Conservation (phyloP, 352 stramenopile species). For the Phytophthora sp. region DNA sequence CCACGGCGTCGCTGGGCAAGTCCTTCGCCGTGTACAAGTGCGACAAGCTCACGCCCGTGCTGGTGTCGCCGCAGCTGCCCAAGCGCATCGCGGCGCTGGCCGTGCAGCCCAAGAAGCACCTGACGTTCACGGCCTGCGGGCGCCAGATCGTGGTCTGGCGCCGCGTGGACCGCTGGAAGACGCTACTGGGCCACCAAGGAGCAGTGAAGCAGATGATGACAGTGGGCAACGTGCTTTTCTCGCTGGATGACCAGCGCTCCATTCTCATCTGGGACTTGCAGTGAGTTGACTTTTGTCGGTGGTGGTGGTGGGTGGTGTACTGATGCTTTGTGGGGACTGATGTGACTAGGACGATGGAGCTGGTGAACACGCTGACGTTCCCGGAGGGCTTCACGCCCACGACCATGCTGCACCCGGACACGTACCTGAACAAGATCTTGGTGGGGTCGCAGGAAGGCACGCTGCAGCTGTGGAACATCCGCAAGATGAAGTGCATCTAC, state of each 20-base stretch:
- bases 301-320: no score
- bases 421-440: conserved; percentile 96
- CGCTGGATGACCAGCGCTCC: conserved; percentile 60
- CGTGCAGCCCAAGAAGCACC: conserved; percentile 68
- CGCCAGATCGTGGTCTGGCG: conserved; percentile 79
- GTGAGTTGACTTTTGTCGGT: no score
- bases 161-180: conserved; percentile 59
- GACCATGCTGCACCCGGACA: conserved; percentile 89
- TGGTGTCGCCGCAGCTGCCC: conserved; percentile 81
- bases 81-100: conserved; percentile 79
- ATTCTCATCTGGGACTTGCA: conserved; percentile 73
- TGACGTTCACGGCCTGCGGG: conserved; percentile 80
- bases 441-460: conserved; percentile 83
- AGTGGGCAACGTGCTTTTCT: conserved; percentile 75
- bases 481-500: conserved; percentile 90
- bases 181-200: conserved; percentile 63
- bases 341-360: conserved; percentile 66
- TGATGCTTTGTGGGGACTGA: no score
- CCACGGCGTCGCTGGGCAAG: conserved; percentile 88
- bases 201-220: conserved; percentile 53
- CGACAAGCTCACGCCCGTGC: conserved; percentile 86
- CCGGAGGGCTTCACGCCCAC: conserved; percentile 65
- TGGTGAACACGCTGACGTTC: conserved; percentile 66
- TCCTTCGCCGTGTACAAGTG: conserved; percentile 93
- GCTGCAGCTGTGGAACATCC: conserved; percentile 92